Base-by-base conservation (phyloP, 139 green algal genomes). In the Cymbomonas tetramitiformis region DNA sequence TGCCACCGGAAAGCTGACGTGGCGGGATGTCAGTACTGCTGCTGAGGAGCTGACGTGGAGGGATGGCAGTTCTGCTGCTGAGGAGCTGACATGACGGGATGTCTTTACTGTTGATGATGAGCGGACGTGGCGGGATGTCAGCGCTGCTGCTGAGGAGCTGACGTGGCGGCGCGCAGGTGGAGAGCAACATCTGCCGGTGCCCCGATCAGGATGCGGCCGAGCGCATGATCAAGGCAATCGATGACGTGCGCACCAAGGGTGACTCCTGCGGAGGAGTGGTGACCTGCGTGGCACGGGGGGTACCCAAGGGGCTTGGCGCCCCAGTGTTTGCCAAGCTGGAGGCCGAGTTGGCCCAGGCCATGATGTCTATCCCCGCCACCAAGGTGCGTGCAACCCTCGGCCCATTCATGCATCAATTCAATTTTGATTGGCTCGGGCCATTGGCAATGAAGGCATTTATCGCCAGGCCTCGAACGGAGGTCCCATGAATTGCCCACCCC, bases 291-390 rank as follows among this genome's bases (percentile, higher is more conserved):
- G 90, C 94, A 46, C 72, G 88, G 0, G 58, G 72, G 25, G 88
- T 76, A 64, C 86, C 86, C 46, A 77, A 79, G 62, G 91, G 90
- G 0, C 68, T 95, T 4, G 89, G 91, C 51, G 65, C 74, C 1
- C 91, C 91, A 3, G 91, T 97, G 33, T 99, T 99, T 73, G 84
- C 90, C 75, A 97, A 97, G 75, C 83, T 99, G 58, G 91, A 99
- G 70, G 91, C 91, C 5, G 90, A 99, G 61, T 75, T 99, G 25
- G 90, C 87, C 25, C 88, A 91, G 69, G 91, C 91, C 1, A 75
- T 95, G 49, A 88, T 99, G 73, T 87, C 70, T 9, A 77, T 99
- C 50, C 90, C 90, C 2, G 91, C 91, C 6, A 94, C 88, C 23
- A 96, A 98, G n/a, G n/a, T n/a, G n/a, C n/a, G n/a, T n/a, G n/a